Percentiles rank a stretch among this genome's conserved stretches.
These are phyloP conservation scores for Luffa aegyptiaca DNA, from an alignment of 306 rosid species.

Conservation along the genomic window DNA sequence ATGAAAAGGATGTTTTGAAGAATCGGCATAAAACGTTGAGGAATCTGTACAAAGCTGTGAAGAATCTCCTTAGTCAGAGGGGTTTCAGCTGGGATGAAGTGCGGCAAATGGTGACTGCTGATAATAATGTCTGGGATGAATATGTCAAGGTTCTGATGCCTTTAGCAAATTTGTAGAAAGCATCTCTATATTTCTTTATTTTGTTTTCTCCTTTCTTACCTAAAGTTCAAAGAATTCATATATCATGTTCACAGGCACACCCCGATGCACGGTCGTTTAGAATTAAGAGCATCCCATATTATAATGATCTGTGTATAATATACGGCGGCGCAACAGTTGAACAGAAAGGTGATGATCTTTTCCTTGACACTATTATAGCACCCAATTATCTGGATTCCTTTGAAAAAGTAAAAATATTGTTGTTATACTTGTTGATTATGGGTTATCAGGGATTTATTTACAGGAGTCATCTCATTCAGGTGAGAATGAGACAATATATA, in stretches of 20 bases:
- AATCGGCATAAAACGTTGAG: constrained; percentile 62
- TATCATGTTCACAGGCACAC: constrained; percentile 32
- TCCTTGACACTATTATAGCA: not conserved
- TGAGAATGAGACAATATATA: constrained; percentile 22
- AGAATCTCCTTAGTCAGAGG: constrained; percentile 36
- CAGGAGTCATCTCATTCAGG: constrained; percentile 26
- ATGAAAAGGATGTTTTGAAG: constrained; percentile 67
- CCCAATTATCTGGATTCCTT: constrained; percentile 2
- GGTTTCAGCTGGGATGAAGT: constrained; percentile 69
- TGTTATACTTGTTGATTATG: constrained; percentile 16
- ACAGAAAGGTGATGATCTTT: constrained; percentile 32
- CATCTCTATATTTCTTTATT: constrained; percentile 7
- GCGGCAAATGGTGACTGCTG: constrained; percentile 58
- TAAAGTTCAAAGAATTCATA: not conserved
- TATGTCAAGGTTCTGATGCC: constrained; percentile 42
- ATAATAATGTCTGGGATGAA: constrained; percentile 61
- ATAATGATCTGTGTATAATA: constrained; percentile 39
- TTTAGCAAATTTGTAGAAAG: not conserved
- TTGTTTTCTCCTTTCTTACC: not conserved
- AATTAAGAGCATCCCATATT: constrained; percentile 56
- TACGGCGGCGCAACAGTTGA: constrained; percentile 29
- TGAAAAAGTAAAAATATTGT: not conserved
- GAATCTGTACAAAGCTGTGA: constrained; percentile 46
- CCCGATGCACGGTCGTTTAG: constrained; percentile 43
- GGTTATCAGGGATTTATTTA: constrained; percentile 26